A percentile compares a stretch with the other conserved stretches of the same genome.
These are phyloP conservation scores for Termitomyces sp. DNA, from an alignment of 768 basidiomycete genomes.

Conservation along the genomic window DNA sequence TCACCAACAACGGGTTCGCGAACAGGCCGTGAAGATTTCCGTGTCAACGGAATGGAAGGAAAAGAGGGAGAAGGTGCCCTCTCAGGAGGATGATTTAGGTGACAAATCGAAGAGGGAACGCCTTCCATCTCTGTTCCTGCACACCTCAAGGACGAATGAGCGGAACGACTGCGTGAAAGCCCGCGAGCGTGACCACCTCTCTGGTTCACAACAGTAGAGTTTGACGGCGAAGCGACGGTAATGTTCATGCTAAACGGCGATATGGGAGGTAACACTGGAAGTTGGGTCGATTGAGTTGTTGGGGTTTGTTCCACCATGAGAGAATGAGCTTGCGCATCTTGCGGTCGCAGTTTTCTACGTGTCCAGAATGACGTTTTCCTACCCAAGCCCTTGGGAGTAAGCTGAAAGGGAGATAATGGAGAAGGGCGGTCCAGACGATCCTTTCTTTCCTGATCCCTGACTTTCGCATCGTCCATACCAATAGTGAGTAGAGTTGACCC, in stretches of 20 bases:
- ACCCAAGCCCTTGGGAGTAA: slow-evolving; percentile 35
- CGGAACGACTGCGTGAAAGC: slow-evolving; percentile 43
- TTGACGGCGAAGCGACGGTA: slow-evolving; percentile 25
- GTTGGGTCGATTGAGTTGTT: slow-evolving; percentile 16
- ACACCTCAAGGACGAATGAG: slow-evolving; percentile 2
- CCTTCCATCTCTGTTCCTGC: slow-evolving; percentile 10
- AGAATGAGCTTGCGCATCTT: slow-evolving; percentile 3
- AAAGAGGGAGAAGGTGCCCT: background rate
- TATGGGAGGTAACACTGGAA: slow-evolving; percentile 24
- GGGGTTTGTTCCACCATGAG: slow-evolving; percentile 3
- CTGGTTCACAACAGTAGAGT: slow-evolving; percentile 25
- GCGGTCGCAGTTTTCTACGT: slow-evolving; percentile 37
- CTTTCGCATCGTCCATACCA: slow-evolving; percentile 33
- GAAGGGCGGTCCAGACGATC: slow-evolving; percentile 11
- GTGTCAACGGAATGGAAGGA: background rate
- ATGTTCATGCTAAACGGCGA: slow-evolving; percentile 22
- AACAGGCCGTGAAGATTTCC: slow-evolving; percentile 12
- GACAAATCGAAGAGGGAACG: background rate
- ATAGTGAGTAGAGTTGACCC: slow-evolving; percentile 35
- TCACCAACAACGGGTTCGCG: slow-evolving; percentile 2
- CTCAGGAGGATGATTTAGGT: background rate
- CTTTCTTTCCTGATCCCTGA: slow-evolving; percentile 38
- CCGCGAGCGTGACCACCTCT: slow-evolving; percentile 19
- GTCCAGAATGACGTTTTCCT: slow-evolving; percentile 69
- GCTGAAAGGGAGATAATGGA: slow-evolving; percentile 14